Evolutionary conservation across 495 filamentous ascomycete genomes (phyloP).

Genomic region (Astrothelium subdiscretum): DNA sequence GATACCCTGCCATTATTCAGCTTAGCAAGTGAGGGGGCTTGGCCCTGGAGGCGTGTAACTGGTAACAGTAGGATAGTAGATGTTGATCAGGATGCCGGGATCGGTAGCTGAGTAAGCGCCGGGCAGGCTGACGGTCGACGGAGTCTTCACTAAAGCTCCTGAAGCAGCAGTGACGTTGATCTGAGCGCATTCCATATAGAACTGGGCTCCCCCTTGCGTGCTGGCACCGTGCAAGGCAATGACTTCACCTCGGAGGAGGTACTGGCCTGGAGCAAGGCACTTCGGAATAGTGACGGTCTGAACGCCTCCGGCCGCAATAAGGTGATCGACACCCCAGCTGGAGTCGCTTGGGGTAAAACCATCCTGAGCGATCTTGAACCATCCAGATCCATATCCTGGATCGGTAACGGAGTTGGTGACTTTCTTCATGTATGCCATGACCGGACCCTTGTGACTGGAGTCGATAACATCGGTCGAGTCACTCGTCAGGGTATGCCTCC

Average conservation of each 20-base stretch:
- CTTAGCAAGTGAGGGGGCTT: constrained; percentile 21
- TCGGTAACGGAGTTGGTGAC: constrained; percentile 15
- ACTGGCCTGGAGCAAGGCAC: constrained; percentile 33
- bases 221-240: constrained; percentile 40
- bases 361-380: constrained; percentile 14
- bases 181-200: constrained; percentile 44
- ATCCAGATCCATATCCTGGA: constrained; percentile 13
- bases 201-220: constrained; percentile 37
- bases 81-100: constrained; percentile 6
- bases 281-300: constrained; percentile 9
- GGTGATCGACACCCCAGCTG: constrained; percentile 10
- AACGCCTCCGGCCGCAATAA: constrained; percentile 28
- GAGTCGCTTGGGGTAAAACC: constrained; percentile 1
- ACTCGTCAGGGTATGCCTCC: constrained; percentile 32
- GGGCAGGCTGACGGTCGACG: constrained; percentile 33
- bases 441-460: constrained; percentile 18
- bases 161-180: constrained; percentile 28
- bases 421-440: constrained; percentile 23
- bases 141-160: constrained; percentile 3
- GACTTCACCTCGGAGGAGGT: constrained; percentile 41
- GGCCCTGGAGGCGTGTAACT: neutral
- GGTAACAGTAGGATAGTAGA: neutral
- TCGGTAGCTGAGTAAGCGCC: constrained; percentile 30
- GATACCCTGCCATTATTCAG: too few relatives aligned
- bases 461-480: neutral